Evolutionary conservation across 2,329 filamentous ascomycete genomes (phyloP).

Genomic region (Colletotrichum chrysophilum): DNA sequence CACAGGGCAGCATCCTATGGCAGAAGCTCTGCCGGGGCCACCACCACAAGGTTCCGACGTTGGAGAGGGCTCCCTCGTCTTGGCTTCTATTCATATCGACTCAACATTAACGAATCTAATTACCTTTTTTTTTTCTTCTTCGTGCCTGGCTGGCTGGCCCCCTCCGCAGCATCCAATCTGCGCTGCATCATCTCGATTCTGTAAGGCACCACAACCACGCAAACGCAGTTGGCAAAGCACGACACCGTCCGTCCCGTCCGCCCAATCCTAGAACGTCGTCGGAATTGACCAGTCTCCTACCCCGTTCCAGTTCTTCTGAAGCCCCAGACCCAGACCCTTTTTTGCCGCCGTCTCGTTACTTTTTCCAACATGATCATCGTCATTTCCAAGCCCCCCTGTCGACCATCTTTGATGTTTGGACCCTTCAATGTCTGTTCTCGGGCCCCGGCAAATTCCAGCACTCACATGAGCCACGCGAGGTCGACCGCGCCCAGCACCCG

Average conservation of each 20-base stretch:
- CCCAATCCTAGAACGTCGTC: not conserved
- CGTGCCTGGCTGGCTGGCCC: not conserved
- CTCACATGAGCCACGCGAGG: conserved; percentile 2
- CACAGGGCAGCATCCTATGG: not conserved
- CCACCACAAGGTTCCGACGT: not conserved
- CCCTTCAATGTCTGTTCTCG: conserved; percentile 5
- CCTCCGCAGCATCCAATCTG: not conserved
- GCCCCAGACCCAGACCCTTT: not conserved
- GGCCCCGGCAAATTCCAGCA: not conserved
- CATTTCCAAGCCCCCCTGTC: not conserved
- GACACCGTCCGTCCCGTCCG: not conserved
- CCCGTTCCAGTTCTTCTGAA: not conserved
- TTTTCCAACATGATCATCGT: not conserved
- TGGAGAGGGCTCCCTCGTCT: not conserved
- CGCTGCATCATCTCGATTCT: not conserved
- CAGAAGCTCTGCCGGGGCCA: not conserved
- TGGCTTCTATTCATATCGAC: not conserved
- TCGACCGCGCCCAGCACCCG: conserved; percentile 9
- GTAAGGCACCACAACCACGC: not conserved
- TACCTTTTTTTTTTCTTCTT: not conserved
- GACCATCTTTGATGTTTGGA: not conserved
- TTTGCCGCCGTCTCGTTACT: not conserved
- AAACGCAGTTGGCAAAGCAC: not conserved
- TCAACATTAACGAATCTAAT: not conserved
- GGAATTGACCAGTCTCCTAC: not conserved